phyloP scores from a whole-genome alignment of 2,329 filamentous ascomycete genomes.

The Diaporthe vexans region DNA sequence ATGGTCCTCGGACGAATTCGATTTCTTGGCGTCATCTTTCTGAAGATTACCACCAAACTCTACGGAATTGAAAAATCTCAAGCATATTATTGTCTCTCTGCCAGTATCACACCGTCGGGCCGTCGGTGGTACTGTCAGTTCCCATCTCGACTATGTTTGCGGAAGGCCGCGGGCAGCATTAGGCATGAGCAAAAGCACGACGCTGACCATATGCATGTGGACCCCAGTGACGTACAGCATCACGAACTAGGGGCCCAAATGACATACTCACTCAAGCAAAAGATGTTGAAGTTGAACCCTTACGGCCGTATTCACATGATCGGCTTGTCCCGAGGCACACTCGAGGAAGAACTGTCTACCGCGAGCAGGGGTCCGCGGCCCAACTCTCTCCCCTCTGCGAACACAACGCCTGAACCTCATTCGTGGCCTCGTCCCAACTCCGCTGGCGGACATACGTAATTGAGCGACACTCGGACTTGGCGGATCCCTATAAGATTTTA shows the following conservation, averaged over 20 bases:
- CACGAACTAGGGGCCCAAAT: too few species aligned
- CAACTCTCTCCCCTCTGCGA: not conserved
- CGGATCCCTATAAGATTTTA: not conserved
- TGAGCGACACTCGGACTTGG: not conserved
- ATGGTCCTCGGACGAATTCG: not conserved
- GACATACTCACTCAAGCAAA: not conserved
- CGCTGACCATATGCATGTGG: not conserved
- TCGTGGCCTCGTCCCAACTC: not conserved
- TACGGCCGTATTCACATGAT: not conserved
- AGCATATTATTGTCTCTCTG: not conserved
- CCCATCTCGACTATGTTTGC: not conserved
- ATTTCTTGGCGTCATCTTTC: not conserved
- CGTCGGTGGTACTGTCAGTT: not conserved
- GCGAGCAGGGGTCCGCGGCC: not conserved
- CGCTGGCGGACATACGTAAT: not conserved
- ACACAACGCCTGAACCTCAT: not conserved
- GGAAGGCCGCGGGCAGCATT: too few species aligned
- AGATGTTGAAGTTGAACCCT: too few species aligned
- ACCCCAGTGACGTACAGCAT: too few species aligned
- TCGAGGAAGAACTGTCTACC: not conserved
- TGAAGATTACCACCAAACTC: not conserved
- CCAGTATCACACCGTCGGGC: too few species aligned
- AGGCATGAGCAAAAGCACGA: not conserved
- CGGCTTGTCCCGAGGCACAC: conserved; percentile 1
- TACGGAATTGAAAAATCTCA: not conserved